Evolutionary conservation across 164 flowering plant species (phyloP).

Genomic region (Sextonia rubra): DNA sequence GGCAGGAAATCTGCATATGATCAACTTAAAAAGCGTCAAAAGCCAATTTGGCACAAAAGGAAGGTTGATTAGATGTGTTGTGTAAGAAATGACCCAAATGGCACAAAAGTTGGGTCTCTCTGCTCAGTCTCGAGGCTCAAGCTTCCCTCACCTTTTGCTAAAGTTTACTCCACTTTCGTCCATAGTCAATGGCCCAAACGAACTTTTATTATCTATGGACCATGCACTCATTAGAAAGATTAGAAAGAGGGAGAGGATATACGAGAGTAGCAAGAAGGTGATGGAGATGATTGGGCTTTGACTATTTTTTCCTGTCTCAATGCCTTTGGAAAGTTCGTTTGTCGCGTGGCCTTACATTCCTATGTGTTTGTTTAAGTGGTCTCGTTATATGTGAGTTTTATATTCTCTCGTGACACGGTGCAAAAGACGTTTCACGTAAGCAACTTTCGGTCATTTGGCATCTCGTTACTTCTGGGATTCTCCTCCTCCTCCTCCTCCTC

Average conservation of each 20-base stretch:
- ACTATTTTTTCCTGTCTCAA: slow-evolving; percentile 53
- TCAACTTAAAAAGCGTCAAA: slow-evolving; percentile 20
- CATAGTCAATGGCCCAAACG: too few relatives aligned
- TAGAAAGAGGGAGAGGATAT: too few relatives aligned
- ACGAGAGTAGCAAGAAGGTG: not conserved
- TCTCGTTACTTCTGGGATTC: too few relatives aligned
- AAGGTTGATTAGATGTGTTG: not conserved
- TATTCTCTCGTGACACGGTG: too few relatives aligned
- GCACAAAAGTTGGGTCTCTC: not conserved
- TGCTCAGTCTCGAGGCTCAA: not conserved
- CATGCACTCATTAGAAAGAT: too few relatives aligned
- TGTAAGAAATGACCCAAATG: not conserved
- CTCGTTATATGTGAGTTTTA: too few relatives aligned
- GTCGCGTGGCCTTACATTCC: slow-evolving; percentile 14
- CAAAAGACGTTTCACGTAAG: slow-evolving; percentile 8
- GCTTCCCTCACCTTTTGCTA: not conserved
- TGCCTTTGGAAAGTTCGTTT: slow-evolving; percentile 64
- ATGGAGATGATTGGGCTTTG: slow-evolving; percentile 67
- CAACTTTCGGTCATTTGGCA: too few relatives aligned
- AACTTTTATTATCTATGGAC: too few relatives aligned
- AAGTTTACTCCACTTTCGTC: not conserved
- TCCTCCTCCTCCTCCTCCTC: too few relatives aligned
- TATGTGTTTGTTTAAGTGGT: not conserved
- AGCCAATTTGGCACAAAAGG: not conserved
- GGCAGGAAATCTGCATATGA: slow-evolving; percentile 8